Evolutionary conservation across 2,329 filamentous ascomycete species (phyloP).

Genomic region (Clathrospora elynae): DNA sequence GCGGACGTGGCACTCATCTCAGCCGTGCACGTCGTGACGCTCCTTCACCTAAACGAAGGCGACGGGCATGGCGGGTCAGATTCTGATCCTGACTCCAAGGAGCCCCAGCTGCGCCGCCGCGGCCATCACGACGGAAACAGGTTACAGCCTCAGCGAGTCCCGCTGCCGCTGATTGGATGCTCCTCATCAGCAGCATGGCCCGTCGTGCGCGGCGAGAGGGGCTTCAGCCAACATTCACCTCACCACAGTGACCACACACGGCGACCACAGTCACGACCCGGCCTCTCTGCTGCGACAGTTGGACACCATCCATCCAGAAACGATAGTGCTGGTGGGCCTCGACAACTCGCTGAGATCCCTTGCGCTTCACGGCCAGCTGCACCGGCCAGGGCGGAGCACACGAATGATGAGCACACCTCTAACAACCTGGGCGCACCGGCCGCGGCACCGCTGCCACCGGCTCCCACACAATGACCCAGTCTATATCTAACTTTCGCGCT

Average conservation of each 20-base stretch:
- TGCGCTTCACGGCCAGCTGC: conserved; percentile 31
- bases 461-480: too few relatives aligned
- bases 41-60: conserved; percentile 2
- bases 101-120: conserved; percentile 16
- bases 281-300: conserved; percentile 15
- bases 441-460: conserved; percentile 23
- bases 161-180: conserved; percentile 10
- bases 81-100: too few relatives aligned
- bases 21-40: conserved; percentile 5
- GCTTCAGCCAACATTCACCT: conserved; percentile 16
- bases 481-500: too few relatives aligned
- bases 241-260: conserved; percentile 13
- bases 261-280: conserved; percentile 4
- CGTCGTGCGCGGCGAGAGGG: conserved; percentile 16
- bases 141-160: conserved; percentile 20
- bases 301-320: conserved; percentile 27
- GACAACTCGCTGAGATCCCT: conserved; percentile 26
- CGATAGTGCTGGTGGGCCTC: conserved; percentile 31
- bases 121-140: background rate
- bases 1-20: conserved; percentile 3
- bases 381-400: conserved; percentile 33
- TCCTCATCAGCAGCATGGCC: conserved; percentile 6
- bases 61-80: conserved; percentile 17
- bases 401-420: conserved; percentile 23
- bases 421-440: conserved; percentile 16